These are phyloP conservation scores for Syzygium syzygioides DNA, from an alignment of 441 rosid species.

Conservation along the genomic window DNA sequence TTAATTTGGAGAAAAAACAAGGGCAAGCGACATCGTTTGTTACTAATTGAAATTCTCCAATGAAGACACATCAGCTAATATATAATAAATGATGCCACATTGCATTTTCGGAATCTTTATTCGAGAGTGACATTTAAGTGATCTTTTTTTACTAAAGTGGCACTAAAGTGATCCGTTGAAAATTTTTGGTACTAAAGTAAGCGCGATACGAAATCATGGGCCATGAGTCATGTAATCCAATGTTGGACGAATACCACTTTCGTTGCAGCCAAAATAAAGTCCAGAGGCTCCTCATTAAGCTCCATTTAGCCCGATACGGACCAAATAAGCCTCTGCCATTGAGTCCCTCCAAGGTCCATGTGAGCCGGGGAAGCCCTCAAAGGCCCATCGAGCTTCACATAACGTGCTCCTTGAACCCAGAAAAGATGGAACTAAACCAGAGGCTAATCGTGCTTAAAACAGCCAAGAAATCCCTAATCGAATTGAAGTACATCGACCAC, in stretches of 20 bases:
- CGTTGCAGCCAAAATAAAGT: neutral
- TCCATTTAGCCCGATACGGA: neutral
- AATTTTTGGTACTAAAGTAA: neutral
- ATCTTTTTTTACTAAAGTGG: neutral
- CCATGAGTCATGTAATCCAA: neutral
- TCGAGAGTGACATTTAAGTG: fast-evolving
- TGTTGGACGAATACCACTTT: neutral
- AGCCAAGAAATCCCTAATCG: neutral
- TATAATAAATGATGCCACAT: neutral
- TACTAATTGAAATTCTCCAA: neutral
- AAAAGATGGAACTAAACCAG: neutral
- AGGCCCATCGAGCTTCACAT: neutral
- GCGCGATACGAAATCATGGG: fast-evolving
- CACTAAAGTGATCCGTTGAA: fast-evolving
- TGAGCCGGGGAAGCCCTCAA: neutral
- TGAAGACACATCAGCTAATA: neutral
- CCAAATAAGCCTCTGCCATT: neutral
- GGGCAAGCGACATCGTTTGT: fast-evolving
- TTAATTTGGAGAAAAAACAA: neutral
- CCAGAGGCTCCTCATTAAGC: neutral
- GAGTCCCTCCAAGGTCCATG: neutral
- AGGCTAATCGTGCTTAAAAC: neutral
- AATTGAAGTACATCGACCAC: neutral
- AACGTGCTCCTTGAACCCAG: neutral
- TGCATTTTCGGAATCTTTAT: neutral